phyloP scores from a whole-genome alignment of 768 basidiomycete species.

The Russula sp. region DNA sequence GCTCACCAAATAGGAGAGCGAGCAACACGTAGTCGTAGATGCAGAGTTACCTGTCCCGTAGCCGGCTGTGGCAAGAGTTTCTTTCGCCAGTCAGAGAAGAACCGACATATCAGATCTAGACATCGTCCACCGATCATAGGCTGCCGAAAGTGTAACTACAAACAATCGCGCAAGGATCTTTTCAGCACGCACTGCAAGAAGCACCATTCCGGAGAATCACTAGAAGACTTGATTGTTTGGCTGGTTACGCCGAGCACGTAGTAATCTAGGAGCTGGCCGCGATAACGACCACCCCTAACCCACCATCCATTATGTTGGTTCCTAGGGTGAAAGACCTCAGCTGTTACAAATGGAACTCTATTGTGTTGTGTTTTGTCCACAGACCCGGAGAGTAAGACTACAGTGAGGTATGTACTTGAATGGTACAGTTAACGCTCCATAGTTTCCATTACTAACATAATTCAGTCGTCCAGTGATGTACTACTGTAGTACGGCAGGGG shows the following conservation, averaged over 20 bases:
- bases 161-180: slow-evolving; percentile 16
- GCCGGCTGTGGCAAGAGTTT: slow-evolving; percentile 12
- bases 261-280: not conserved
- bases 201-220: slow-evolving; percentile 4
- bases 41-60: not conserved
- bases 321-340: too few relatives aligned
- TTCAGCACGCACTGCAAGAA: slow-evolving; percentile 19
- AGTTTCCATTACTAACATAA: too few relatives aligned
- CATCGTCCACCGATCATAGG: slow-evolving; percentile 16
- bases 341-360: too few relatives aligned
- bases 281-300: too few relatives aligned
- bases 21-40: not conserved
- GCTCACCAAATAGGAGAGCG: not conserved
- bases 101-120: slow-evolving; percentile 10
- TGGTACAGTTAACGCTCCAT: too few relatives aligned
- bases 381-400: too few relatives aligned
- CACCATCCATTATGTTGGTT: too few relatives aligned
- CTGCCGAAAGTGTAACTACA: slow-evolving; percentile 14
- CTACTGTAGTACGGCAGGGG: too few relatives aligned
- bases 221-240: slow-evolving; percentile 10
- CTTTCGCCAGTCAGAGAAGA: slow-evolving; percentile 14
- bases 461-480: too few relatives aligned
- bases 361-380: too few relatives aligned
- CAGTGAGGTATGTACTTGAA: too few relatives aligned
- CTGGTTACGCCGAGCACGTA: not conserved